These are phyloP conservation scores for Diplosphaera chodatii DNA, from an alignment of 139 green algal species.

Conservation along the genomic window DNA sequence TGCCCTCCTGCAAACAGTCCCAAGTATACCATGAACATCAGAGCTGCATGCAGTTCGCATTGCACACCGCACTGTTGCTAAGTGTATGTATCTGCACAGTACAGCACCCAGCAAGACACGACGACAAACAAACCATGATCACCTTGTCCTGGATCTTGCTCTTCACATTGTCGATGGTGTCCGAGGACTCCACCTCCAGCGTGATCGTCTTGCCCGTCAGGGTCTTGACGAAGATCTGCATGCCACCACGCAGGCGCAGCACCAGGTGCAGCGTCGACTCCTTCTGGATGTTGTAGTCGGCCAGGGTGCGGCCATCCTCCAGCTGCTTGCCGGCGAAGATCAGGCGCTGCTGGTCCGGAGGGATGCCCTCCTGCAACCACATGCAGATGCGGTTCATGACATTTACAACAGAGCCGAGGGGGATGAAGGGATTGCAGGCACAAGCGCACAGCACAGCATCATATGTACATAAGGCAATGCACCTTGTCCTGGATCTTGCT, in stretches of 20 bases:
- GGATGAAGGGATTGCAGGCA: too few relatives aligned
- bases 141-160: slow-evolving; percentile 87
- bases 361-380: slow-evolving; percentile 48
- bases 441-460: too few relatives aligned
- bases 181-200: slow-evolving; percentile 71
- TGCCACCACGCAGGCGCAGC: slow-evolving; percentile 28
- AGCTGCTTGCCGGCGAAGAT: slow-evolving; percentile 97
- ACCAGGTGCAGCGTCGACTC: slow-evolving; percentile 81
- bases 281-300: slow-evolving; percentile 95
- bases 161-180: slow-evolving; percentile 83
- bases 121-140: not conserved
- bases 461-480: slow-evolving; percentile 16
- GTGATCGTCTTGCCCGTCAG: slow-evolving; percentile 94
- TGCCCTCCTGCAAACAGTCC: slow-evolving; percentile 43
- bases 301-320: slow-evolving; percentile 85
- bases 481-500: slow-evolving; percentile 64
- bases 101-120: too few relatives aligned
- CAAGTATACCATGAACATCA: not conserved
- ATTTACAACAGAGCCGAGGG: too few relatives aligned
- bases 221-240: slow-evolving; percentile 79
- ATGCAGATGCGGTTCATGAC: too few relatives aligned
- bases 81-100: too few relatives aligned
- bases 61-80: too few relatives aligned
- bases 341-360: slow-evolving; percentile 88
- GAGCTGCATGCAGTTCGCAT: too few relatives aligned